A percentile compares a stretch with the other conserved stretches of the same genome.
Conservation (phyloP, 306 rosid species). For the Carpinus fangiana region DNA sequence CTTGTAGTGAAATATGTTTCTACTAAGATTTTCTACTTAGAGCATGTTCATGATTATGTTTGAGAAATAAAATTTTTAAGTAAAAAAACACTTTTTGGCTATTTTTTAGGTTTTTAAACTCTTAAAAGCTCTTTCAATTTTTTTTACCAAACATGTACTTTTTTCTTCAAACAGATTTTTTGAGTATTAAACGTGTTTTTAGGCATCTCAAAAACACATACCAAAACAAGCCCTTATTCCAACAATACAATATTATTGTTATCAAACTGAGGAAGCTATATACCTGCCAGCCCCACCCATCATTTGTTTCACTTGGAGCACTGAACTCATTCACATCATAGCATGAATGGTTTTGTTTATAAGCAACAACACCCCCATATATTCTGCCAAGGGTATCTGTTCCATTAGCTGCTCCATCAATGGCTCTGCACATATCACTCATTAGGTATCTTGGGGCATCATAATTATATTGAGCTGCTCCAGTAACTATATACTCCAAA, state of each 20-base stretch:
- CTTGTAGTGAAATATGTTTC: no score
- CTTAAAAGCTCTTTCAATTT: no score
- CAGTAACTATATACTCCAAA: slow-evolving; percentile 9
- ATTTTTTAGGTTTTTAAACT: no score
- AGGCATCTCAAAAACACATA: no score
- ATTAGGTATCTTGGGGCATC: slow-evolving; percentile 30
- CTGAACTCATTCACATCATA: slow-evolving; percentile 22
- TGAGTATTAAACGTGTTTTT: no score
- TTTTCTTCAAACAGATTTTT: not conserved
- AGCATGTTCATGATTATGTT: no score
- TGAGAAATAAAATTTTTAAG: no score
- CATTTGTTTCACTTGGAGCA: slow-evolving; percentile 15
- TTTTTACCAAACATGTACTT: no score
- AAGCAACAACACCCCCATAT: slow-evolving; percentile 34
- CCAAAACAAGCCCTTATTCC: no score
- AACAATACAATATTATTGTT: no score
- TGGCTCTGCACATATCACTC: slow-evolving; percentile 28
- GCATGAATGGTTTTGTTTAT: slow-evolving; percentile 10
- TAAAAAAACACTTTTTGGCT: no score
- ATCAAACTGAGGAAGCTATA: not conserved
- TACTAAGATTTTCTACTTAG: no score
- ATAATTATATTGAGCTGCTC: slow-evolving; percentile 33
- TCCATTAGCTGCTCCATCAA: slow-evolving; percentile 26
- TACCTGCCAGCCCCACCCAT: slow-evolving; percentile 50
- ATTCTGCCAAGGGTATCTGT: slow-evolving; percentile 30